Conservation (phyloP, 2,329 filamentous ascomycete species). For the Ploettnerulaceae sp. region DNA sequence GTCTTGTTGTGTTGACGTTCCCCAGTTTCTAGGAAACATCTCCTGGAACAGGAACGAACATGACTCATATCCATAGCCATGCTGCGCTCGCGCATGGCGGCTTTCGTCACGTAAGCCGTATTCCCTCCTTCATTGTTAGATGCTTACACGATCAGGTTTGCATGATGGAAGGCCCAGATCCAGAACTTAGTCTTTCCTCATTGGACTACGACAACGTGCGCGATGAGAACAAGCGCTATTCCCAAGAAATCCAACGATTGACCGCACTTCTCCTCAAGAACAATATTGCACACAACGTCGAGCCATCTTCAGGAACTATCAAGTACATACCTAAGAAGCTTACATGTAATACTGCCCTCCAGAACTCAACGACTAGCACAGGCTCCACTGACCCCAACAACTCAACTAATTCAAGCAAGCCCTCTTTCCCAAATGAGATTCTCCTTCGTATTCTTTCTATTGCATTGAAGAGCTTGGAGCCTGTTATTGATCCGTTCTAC, state of each 20-base stretch:
- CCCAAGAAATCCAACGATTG: slow-evolving; percentile 13
- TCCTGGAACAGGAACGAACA: too few relatives aligned
- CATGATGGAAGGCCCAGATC: slow-evolving; percentile 20
- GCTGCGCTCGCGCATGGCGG: background rate
- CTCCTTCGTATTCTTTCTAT: slow-evolving; percentile 48
- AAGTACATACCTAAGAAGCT: background rate
- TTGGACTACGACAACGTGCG: slow-evolving; percentile 9
- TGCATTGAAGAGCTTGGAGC: slow-evolving; percentile 43
- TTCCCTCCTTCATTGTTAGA: background rate
- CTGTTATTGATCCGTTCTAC: slow-evolving; percentile 52
- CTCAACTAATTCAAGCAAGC: slow-evolving; percentile 17
- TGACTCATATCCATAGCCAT: too few relatives aligned
- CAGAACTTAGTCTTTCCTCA: slow-evolving; percentile 5
- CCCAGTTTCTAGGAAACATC: too few relatives aligned
- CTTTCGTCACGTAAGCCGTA: slow-evolving; percentile 15
- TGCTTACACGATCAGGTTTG: slow-evolving; percentile 13
- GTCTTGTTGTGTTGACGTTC: too few relatives aligned
- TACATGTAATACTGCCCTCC: too few relatives aligned
- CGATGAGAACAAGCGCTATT: slow-evolving; percentile 11
- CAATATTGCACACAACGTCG: slow-evolving; percentile 7
- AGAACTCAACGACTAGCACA: too few relatives aligned
- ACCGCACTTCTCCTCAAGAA: slow-evolving; percentile 11
- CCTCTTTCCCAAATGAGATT: slow-evolving; percentile 48
- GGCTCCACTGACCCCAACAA: background rate
- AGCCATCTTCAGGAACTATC: background rate